Evolutionary conservation across 768 basidiomycete species (phyloP).

Genomic region (Mycena galopus): DNA sequence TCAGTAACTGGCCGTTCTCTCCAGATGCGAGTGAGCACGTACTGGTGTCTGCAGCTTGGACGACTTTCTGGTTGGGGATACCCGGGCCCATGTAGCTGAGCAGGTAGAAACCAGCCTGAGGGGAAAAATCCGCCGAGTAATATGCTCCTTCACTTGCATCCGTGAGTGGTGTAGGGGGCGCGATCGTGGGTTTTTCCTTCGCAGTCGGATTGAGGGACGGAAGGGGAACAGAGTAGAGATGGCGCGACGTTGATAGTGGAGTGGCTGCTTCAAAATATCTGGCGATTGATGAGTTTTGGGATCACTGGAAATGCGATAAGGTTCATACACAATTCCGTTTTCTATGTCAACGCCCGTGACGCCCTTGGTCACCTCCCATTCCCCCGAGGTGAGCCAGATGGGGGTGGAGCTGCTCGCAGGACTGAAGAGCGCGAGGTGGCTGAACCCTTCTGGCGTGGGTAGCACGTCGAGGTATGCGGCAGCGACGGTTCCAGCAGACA

Average conservation of each 20-base stretch:
- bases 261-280: conserved; percentile 93
- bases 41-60: conserved; percentile 65
- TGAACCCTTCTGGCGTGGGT: conserved; percentile 84
- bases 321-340: conserved; percentile 78
- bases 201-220: conserved; percentile 60
- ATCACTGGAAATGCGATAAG: conserved; percentile 22
- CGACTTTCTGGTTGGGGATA: conserved; percentile 89
- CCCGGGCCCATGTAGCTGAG: conserved; percentile 84
- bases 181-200: conserved; percentile 54
- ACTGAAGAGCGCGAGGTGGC: conserved; percentile 93
- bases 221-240: conserved; percentile 85
- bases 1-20: conserved; percentile 11
- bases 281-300: conserved; percentile 28
- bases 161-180: conserved; percentile 63
- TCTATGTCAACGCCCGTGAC: conserved; percentile 80
- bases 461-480: conserved; percentile 92
- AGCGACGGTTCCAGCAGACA: conserved; percentile 42
- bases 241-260: conserved; percentile 84
- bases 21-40: conserved; percentile 25
- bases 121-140: conserved; percentile 83
- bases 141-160: conserved; percentile 60
- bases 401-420: conserved; percentile 79
- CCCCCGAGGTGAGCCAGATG: conserved; percentile 85
- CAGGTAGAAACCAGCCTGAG: conserved; percentile 87
- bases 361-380: conserved; percentile 89